Conservation (phyloP, 2,329 filamentous ascomycete genomes). For the Celoporthe dispersa region DNA sequence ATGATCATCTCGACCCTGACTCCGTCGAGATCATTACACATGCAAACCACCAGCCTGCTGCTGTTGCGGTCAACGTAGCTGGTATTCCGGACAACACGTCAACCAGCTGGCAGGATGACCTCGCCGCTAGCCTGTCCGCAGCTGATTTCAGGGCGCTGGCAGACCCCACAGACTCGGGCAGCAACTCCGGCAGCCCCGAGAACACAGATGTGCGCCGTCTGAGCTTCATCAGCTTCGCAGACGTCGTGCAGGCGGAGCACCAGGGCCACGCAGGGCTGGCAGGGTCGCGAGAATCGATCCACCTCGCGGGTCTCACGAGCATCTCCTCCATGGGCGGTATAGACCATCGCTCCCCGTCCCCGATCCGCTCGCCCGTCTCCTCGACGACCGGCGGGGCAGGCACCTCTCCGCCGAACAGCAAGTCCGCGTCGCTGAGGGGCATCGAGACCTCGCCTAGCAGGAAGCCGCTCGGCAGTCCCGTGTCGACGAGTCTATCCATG, state of each 20-base stretch:
- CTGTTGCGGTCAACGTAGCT: slow-evolving; percentile 65
- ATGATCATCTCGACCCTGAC: slow-evolving; percentile 81
- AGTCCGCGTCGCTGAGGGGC: slow-evolving; percentile 74
- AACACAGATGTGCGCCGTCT: slow-evolving; percentile 75
- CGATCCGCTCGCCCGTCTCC: slow-evolving; percentile 77
- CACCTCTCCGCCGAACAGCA: slow-evolving; percentile 77
- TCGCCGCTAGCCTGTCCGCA: slow-evolving; percentile 39
- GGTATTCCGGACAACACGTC: slow-evolving; percentile 41
- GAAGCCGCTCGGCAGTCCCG: slow-evolving; percentile 67
- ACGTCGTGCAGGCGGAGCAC: slow-evolving; percentile 88
- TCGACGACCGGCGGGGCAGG: slow-evolving; percentile 62
- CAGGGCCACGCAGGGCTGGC: slow-evolving; percentile 60
- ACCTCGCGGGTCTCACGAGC: slow-evolving; percentile 69
- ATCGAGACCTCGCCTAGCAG: slow-evolving; percentile 68
- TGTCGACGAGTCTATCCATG: slow-evolving; percentile 44
- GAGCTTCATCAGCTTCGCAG: slow-evolving; percentile 95
- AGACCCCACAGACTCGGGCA: slow-evolving; percentile 46
- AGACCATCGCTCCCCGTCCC: slow-evolving; percentile 75
- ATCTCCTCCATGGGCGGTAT: slow-evolving; percentile 49
- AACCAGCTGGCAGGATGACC: slow-evolving; percentile 31
- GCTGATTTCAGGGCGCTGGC: slow-evolving; percentile 59
- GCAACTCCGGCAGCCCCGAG: slow-evolving; percentile 81
- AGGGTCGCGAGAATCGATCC: slow-evolving; percentile 70
- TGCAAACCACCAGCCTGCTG: slow-evolving; percentile 78
- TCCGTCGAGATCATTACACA: slow-evolving; percentile 93